phyloP scores from a whole-genome alignment of 2,329 filamentous ascomycete genomes.

The Aschersonia sp. region DNA sequence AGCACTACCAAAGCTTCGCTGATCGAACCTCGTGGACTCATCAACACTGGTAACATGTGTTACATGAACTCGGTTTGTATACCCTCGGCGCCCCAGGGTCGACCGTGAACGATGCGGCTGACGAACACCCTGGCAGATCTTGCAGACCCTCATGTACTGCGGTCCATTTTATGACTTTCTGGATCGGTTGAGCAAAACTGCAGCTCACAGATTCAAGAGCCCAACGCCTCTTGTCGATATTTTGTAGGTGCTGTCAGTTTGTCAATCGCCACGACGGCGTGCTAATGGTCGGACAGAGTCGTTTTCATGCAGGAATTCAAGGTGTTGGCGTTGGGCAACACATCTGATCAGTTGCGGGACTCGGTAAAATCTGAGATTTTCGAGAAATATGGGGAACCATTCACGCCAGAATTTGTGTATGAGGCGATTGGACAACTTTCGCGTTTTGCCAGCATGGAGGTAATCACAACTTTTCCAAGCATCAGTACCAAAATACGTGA shows the following conservation, averaged over 20 bases:
- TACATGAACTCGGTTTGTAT: constrained; percentile 89
- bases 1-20: constrained; percentile 57
- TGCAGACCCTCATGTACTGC: constrained; percentile 92
- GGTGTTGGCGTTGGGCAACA: constrained; percentile 64
- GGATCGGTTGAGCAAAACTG: constrained; percentile 70
- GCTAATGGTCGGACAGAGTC: constrained; percentile 41
- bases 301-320: constrained; percentile 92
- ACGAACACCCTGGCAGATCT: constrained; percentile 41
- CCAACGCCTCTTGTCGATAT: constrained; percentile 88
- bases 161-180: constrained; percentile 89
- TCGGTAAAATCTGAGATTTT: constrained; percentile 69
- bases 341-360: constrained; percentile 57
- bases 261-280: not conserved
- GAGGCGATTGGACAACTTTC: constrained; percentile 77
- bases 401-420: constrained; percentile 91
- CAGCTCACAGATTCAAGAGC: constrained; percentile 84
- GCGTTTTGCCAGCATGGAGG: constrained; percentile 83
- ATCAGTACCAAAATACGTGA: not conserved
- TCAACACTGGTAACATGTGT: constrained; percentile 98
- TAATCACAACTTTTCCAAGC: constrained; percentile 26
- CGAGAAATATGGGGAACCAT: constrained; percentile 79
- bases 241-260: constrained; percentile 46
- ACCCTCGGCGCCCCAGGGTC: constrained; percentile 5
- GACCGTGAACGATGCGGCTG: constrained; percentile 14
- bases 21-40: constrained; percentile 79